Evolutionary conservation across 164 flowering plant genomes (phyloP).

Genomic region (Vitis rupestris): DNA sequence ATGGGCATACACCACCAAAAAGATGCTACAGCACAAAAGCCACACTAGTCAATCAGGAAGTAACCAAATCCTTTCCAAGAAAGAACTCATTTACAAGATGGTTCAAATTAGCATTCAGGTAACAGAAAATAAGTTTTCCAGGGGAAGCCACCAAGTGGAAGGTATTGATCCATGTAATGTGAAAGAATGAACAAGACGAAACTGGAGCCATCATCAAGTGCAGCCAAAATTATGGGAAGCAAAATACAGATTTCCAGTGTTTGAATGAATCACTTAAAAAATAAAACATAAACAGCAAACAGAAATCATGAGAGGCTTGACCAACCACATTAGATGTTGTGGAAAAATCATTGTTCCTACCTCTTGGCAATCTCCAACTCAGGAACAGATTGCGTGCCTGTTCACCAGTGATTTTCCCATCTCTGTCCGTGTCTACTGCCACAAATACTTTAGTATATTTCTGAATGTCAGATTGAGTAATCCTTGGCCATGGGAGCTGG

Average conservation of each 20-base stretch:
- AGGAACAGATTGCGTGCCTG: constrained; percentile 87
- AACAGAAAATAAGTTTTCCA: background rate
- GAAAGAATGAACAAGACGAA: background rate
- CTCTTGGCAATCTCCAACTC: constrained; percentile 96
- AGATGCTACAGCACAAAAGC: no score
- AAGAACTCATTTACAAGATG: no score
- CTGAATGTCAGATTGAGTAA: constrained; percentile 74
- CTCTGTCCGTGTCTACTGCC: constrained; percentile 87
- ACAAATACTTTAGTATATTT: constrained; percentile 84
- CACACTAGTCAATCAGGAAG: no score
- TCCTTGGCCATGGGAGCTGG: constrained; percentile 79
- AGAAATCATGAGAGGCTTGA: background rate
- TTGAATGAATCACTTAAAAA: background rate
- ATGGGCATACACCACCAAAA: no score
- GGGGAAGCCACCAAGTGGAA: background rate
- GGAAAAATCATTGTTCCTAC: constrained; percentile 28
- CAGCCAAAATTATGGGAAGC: background rate
- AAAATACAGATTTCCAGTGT: background rate
- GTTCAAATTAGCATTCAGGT: no score
- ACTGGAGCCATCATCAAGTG: background rate
- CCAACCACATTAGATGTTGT: background rate
- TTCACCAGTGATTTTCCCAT: constrained; percentile 88
- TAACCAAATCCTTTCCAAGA: no score
- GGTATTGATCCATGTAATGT: background rate
- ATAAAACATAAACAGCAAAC: background rate